Evolutionary conservation across 768 basidiomycete genomes (phyloP).

Genomic region (Russula lepida): DNA sequence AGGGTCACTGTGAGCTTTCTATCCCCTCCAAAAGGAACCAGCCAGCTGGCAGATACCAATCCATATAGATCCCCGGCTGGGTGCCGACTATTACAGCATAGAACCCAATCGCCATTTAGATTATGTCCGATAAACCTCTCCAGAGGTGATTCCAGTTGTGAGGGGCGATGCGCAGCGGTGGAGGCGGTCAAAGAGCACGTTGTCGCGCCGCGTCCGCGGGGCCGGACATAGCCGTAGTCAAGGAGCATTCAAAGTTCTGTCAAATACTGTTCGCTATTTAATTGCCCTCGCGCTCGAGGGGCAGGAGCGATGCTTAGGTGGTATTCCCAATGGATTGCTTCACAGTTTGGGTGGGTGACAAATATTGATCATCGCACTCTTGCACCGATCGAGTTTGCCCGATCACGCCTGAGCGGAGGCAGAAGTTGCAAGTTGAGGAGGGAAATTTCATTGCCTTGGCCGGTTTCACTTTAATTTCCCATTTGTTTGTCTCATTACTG

Average conservation of each 20-base stretch:
- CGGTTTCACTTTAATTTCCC: background rate
- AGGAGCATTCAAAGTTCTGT: background rate
- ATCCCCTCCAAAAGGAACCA: background rate
- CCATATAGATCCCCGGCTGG: constrained; percentile 1
- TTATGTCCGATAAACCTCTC: background rate
- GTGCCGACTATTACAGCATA: constrained; percentile 12
- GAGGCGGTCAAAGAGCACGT: background rate
- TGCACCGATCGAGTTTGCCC: background rate
- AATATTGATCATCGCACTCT: background rate
- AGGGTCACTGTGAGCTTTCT: background rate
- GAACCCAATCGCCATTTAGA: background rate
- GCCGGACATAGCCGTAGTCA: constrained; percentile 12
- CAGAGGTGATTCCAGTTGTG: background rate
- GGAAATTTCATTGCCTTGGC: too few species aligned
- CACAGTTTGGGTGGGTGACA: too few species aligned
- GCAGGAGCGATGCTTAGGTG: background rate
- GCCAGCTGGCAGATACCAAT: constrained; percentile 11
- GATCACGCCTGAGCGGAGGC: background rate
- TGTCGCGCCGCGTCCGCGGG: constrained; percentile 1
- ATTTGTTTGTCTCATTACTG: too few species aligned
- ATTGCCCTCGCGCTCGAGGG: background rate
- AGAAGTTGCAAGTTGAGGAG: background rate
- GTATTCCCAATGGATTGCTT: background rate
- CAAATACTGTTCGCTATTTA: background rate
- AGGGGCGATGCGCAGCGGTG: background rate